Evolutionary conservation across 306 rosid genomes (phyloP).

Genomic region (Cucurbita argyrosperma): DNA sequence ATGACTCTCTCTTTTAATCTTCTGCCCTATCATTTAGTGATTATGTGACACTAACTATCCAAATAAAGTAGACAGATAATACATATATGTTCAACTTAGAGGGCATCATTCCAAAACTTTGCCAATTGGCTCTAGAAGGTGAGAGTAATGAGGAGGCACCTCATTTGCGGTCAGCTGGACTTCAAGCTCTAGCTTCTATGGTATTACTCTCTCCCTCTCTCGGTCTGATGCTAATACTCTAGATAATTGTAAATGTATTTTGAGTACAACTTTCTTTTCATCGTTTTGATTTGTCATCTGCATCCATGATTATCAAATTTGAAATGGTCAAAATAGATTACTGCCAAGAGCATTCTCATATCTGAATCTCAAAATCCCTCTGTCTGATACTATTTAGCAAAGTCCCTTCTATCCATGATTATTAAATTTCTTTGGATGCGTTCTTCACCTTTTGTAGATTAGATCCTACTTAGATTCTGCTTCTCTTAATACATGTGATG

Average conservation of each 20-base stretch:
- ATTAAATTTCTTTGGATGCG: background rate
- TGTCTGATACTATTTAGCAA: background rate
- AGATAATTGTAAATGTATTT: background rate
- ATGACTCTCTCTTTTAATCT: background rate
- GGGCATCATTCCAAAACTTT: slow-evolving; percentile 79
- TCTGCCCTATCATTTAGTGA: background rate
- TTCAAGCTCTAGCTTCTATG: slow-evolving; percentile 64
- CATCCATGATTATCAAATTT: background rate
- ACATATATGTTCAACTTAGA: slow-evolving; percentile 84
- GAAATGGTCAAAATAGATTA: background rate
- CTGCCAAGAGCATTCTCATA: background rate
- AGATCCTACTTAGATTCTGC: background rate
- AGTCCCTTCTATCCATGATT: background rate
- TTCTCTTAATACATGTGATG: background rate
- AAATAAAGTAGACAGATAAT: slow-evolving; percentile 61
- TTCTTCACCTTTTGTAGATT: background rate
- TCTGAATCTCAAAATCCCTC: background rate
- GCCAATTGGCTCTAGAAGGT: slow-evolving; percentile 73
- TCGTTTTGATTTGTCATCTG: background rate
- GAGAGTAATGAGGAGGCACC: slow-evolving; percentile 54
- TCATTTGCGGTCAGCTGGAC: slow-evolving; percentile 64
- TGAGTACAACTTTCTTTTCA: background rate
- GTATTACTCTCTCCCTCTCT: slow-evolving; percentile 22
- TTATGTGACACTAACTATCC: slow-evolving; percentile 30
- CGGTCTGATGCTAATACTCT: background rate